phyloP scores from a whole-genome alignment of 2,329 filamentous ascomycete species.

The Verticillium dahliae region DNA sequence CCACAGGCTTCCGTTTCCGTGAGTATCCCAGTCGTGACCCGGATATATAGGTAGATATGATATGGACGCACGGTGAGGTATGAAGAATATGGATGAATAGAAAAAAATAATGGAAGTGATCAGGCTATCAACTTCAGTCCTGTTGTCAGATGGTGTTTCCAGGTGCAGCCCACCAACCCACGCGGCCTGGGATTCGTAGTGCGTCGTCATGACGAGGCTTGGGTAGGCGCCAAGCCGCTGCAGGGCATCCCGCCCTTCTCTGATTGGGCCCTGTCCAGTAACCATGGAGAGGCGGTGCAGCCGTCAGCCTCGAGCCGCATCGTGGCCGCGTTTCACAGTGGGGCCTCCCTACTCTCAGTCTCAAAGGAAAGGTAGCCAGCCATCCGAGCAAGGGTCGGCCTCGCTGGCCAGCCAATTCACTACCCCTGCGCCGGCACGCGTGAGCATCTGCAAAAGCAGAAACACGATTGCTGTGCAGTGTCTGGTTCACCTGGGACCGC shows the following conservation, averaged over 20 bases:
- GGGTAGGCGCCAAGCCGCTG: not conserved
- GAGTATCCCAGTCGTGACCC: no score
- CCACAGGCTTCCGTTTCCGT: not conserved
- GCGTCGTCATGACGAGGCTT: not conserved
- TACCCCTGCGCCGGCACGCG: no score
- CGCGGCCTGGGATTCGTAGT: not conserved
- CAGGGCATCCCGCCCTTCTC: not conserved
- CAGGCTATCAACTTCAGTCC: not conserved
- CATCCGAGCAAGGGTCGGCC: no score
- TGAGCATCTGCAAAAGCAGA: no score
- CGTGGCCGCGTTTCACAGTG: not conserved
- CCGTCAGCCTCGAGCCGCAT: not conserved
- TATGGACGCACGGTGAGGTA: not conserved
- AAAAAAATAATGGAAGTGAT: not conserved
- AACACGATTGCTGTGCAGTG: no score
- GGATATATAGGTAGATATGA: no score
- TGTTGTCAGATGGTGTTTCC: not conserved
- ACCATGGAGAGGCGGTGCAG: constrained; percentile 2
- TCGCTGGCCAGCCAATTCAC: no score
- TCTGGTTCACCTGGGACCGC: no score
- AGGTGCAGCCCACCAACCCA: not conserved
- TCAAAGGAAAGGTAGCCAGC: no score
- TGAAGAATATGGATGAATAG: not conserved
- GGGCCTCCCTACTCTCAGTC: no score
- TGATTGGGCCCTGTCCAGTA: not conserved